Evolutionary conservation across 1,284 basidiomycete genomes (phyloP).

Genomic region (Omphalotus olearius): DNA sequence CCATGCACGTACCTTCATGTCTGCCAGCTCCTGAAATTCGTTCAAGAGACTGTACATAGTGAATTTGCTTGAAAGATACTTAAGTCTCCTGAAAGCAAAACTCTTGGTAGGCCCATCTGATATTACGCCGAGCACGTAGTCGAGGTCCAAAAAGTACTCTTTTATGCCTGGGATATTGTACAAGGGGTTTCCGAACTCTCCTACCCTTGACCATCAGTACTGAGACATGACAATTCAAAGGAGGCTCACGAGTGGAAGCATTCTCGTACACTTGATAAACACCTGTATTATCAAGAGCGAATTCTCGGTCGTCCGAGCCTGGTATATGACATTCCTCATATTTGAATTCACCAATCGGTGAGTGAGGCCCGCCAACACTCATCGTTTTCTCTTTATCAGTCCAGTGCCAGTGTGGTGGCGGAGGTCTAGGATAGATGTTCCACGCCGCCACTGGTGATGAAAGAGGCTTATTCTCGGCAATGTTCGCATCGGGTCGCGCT

Average conservation of each 20-base stretch:
- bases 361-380: conserved; percentile 34
- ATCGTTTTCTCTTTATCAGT: conserved; percentile 49
- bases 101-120: conserved; percentile 94
- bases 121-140: conserved; percentile 83
- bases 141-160: conserved; percentile 97
- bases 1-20: conserved; percentile 78
- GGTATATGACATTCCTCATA: conserved; percentile 73
- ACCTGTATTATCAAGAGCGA: conserved; percentile 78
- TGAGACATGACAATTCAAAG: conserved; percentile 3
- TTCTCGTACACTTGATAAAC: conserved; percentile 79
- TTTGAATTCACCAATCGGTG: conserved; percentile 55
- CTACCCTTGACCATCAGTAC: conserved; percentile 2
- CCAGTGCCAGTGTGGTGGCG: conserved; percentile 93
- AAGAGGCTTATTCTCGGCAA: conserved; percentile 26
- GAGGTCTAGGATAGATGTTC: conserved; percentile 88
- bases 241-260: conserved; percentile 16
- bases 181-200: conserved; percentile 48
- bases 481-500: conserved; percentile 56
- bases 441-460: conserved; percentile 52
- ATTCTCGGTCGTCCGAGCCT: conserved; percentile 54
- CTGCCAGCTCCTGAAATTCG: conserved; percentile 91
- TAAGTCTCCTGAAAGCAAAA: conserved; percentile 90
- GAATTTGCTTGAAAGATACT: conserved; percentile 95
- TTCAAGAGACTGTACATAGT: conserved; percentile 92
- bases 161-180: conserved; percentile 84